phyloP scores from a whole-genome alignment of 129 eudicot species.

The Centrapalus pauciflorus region DNA sequence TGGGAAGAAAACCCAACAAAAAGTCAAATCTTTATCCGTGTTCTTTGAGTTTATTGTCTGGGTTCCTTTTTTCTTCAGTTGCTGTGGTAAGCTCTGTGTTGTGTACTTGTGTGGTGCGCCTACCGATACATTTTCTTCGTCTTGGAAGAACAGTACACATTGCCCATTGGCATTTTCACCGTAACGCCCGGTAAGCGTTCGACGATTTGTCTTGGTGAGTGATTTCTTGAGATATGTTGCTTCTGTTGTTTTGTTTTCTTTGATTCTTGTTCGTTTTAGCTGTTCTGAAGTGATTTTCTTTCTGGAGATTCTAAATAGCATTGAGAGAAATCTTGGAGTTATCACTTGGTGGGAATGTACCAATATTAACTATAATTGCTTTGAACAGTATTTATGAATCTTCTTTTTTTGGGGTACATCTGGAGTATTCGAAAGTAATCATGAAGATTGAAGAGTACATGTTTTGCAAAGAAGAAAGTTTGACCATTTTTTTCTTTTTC shows the following conservation, averaged over 20 bases:
- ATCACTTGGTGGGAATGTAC: not conserved
- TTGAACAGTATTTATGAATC: not conserved
- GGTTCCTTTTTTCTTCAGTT: not conserved
- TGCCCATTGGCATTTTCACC: constrained; percentile 3
- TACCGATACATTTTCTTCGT: constrained; percentile 18
- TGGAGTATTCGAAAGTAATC: not conserved
- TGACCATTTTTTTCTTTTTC: not conserved
- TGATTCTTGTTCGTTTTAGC: constrained; percentile 7
- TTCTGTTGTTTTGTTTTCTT: not conserved
- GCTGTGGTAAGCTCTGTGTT: not conserved
- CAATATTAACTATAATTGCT: not conserved
- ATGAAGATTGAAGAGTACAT: not conserved
- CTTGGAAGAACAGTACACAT: constrained; percentile 13
- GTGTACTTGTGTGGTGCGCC: not conserved
- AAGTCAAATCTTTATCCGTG: constrained; percentile 13
- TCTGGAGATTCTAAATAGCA: not conserved
- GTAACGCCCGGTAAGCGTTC: constrained; percentile 17
- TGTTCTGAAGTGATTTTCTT: not conserved
- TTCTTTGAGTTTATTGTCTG: not conserved
- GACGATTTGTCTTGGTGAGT: not conserved
- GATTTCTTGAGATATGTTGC: not conserved
- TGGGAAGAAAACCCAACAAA: not conserved
- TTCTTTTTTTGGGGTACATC: not conserved
- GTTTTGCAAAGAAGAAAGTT: constrained; percentile 3
- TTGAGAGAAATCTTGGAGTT: not conserved